Conservation (phyloP, 1,139 yeast species). For the Pichiaceae sp. region DNA sequence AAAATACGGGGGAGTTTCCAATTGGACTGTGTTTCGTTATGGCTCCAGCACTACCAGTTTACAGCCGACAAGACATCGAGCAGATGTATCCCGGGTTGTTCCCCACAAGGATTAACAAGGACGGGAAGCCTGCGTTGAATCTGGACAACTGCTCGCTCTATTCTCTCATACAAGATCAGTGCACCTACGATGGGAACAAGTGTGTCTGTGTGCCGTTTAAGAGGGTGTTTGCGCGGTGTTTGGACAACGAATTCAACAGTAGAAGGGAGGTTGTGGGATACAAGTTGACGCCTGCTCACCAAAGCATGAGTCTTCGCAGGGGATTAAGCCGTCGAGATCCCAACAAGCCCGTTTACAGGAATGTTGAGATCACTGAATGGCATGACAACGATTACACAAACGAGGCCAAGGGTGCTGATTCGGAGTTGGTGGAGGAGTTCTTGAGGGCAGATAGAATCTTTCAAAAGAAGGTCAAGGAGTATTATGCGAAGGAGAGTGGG, state of each 20-base stretch:
- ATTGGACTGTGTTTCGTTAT: conserved; percentile 7
- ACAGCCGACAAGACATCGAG: conserved; percentile 20
- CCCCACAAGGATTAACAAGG: conserved; percentile 9
- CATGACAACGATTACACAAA: conserved; percentile 20
- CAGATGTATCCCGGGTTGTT: conserved; percentile 16
- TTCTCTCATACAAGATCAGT: conserved; percentile 23
- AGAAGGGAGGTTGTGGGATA: conserved; percentile 20
- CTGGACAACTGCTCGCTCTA: conserved; percentile 18
- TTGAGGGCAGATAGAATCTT: conserved; percentile 22
- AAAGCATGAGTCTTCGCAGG: not conserved
- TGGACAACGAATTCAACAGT: conserved; percentile 13
- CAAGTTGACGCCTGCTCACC: conserved; percentile 18
- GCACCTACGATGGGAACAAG: conserved; percentile 25
- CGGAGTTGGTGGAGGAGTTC: conserved; percentile 16
- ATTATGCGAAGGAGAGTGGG: conserved; percentile 13
- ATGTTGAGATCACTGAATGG: conserved; percentile 22
- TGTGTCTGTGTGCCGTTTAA: conserved; percentile 26
- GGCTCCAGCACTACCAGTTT: conserved; percentile 27
- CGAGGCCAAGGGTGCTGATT: conserved; percentile 1
- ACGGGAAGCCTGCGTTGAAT: conserved; percentile 1
- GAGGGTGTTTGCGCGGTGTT: conserved; percentile 25
- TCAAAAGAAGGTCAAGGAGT: conserved; percentile 18
- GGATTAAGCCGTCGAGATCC: not conserved
- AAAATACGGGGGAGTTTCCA: not conserved
- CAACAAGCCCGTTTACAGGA: conserved; percentile 12